Conservation (phyloP, 345 rosid species). For the Acer negundo region DNA sequence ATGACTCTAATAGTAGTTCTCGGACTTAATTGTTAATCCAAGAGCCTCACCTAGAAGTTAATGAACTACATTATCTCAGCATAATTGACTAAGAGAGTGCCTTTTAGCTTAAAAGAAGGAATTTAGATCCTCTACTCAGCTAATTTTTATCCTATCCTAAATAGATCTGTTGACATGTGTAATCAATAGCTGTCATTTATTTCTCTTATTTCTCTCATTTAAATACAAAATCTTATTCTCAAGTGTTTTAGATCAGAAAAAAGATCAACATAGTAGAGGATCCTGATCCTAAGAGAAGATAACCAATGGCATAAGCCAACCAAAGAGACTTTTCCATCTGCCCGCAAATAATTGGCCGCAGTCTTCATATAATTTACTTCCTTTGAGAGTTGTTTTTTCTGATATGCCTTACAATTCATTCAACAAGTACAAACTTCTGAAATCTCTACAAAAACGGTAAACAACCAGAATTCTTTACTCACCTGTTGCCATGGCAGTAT, state of each 20-base stretch:
- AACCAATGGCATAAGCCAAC: slow-evolving; percentile 91
- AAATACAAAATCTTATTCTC: no score
- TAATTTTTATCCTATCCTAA: no score
- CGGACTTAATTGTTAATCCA: neutral
- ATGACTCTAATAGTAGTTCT: neutral
- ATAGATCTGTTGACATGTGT: no score
- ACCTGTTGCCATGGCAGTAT: slow-evolving; percentile 99
- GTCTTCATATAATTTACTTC: slow-evolving; percentile 59
- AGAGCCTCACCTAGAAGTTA: neutral
- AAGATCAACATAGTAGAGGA: no score
- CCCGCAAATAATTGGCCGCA: slow-evolving; percentile 77
- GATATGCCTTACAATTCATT: neutral
- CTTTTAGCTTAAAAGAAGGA: slow-evolving; percentile 12
- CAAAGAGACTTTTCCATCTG: slow-evolving; percentile 87
- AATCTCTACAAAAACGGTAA: neutral
- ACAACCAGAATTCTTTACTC: slow-evolving; percentile 14
- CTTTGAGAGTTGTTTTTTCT: neutral
- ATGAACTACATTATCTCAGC: neutral
- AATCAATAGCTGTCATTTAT: no score
- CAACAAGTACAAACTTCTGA: neutral
- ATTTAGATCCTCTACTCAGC: no score
- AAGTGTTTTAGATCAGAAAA: no score
- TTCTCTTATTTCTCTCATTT: no score
- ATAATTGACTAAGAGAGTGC: neutral
- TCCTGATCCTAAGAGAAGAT: no score